Conservation (phyloP, 257 asterid genomes). For the Mitragyna speciosa region DNA sequence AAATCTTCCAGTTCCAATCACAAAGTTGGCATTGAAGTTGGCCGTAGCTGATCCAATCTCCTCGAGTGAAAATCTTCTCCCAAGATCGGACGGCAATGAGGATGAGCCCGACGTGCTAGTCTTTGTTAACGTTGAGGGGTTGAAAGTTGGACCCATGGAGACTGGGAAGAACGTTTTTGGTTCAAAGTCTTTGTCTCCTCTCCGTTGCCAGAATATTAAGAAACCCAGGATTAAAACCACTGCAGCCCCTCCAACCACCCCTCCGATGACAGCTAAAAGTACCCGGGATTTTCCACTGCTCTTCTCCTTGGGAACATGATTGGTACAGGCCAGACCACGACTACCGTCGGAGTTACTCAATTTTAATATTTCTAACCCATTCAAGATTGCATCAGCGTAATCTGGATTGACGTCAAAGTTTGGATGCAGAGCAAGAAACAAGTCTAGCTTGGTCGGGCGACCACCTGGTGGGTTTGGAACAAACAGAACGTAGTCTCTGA, state of each 20-base stretch:
- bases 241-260: constrained; percentile 31
- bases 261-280: constrained; percentile 16
- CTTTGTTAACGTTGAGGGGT: constrained; percentile 9
- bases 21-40: constrained; percentile 40
- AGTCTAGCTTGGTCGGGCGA: constrained; percentile 19
- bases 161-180: constrained; percentile 20
- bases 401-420: accelerated
- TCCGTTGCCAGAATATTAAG: constrained; percentile 31
- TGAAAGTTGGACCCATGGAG: constrained; percentile 39
- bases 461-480: constrained; percentile 21
- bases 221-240: constrained; percentile 20
- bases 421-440: constrained; percentile 41
- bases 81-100: constrained; percentile 31
- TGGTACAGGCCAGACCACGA: constrained; percentile 47
- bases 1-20: constrained; percentile 90
- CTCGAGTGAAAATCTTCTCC: constrained; percentile 43
- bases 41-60: constrained; percentile 49
- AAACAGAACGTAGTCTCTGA: constrained; percentile 34
- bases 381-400: constrained; percentile 34
- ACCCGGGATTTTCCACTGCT: neutral
- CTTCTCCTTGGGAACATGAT: constrained; percentile 30
- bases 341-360: constrained; percentile 31
- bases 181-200: constrained; percentile 27
- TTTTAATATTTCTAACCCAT: constrained; percentile 68
- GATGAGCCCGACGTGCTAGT: constrained; percentile 27